Evolutionary conservation across 306 rosid genomes (phyloP), one percentile per base, ranked within the genome.

Genomic region (Senna siamea): DNA sequence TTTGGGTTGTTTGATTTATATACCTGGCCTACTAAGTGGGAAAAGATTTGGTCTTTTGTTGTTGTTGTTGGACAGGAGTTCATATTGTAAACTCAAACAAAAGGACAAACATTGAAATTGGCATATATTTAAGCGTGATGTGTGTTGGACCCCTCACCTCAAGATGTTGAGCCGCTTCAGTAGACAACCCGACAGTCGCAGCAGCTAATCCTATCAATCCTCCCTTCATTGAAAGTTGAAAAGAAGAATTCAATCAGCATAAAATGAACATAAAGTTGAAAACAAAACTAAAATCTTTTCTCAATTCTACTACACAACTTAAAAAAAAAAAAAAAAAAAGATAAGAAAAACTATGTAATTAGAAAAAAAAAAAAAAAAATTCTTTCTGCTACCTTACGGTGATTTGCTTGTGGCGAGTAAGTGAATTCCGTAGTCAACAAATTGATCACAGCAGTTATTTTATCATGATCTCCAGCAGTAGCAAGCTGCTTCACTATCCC

Each of bases 401-500:
- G 98, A 89, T 95, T 95, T 44, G 98, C 88, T 81, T 88, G 99
- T 44, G 90, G 88, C 53, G 99, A 92, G 37, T 47, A 13, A 60
- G 93, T 90, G 48, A 80, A 92, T n/a, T 95, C 99, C 50, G 70
- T 74, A 11, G 85, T 87, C 78, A 95, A 84, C 89, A 90, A 69
- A 74, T 86, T 86, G 88, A 95, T 87, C 76, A 92, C 88, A 19
- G 98, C 89, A 15, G 89, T 78, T 60, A 95, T 92, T 88, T 82
- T 95, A 71, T 88, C 97, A 58, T 85, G 96, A 76, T 95, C 98
- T 55, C 96, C 97, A 59, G 82, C 84, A 76, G 60, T 5, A 57
- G 92, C 86, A 28, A 95, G 90, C 77, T 85, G 94, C 82, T 92
- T 95, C 81, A 95, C 97, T 83, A 95, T 86, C 55, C 95, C 95